A percentile compares a stretch with the other conserved stretches of the same genome.
These are phyloP conservation scores for Penicillium vulpinum DNA, from an alignment of 2,329 filamentous ascomycete genomes.

Conservation along the genomic window DNA sequence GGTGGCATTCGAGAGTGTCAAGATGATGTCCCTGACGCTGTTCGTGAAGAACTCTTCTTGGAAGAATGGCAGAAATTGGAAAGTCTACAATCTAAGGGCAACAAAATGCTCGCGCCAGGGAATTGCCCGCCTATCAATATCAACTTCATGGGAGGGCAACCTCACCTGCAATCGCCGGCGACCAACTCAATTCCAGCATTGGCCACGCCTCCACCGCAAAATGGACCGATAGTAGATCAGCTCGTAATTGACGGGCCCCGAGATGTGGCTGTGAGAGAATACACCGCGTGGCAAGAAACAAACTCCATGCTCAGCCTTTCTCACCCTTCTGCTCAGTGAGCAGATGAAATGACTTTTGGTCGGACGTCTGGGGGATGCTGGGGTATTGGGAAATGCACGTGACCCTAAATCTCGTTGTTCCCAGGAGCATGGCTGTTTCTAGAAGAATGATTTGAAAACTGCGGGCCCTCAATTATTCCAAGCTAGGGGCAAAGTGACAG, in stretches of 20 bases:
- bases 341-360: conserved; percentile 4
- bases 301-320: conserved; percentile 11
- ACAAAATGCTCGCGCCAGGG: conserved; percentile 1
- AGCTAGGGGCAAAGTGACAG: no score
- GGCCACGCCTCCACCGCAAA: not conserved
- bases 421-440: conserved; percentile 1
- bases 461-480: conserved; percentile 1
- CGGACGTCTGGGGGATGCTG: not conserved
- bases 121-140: conserved; percentile 14
- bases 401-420: conserved; percentile 2
- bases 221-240: not conserved
- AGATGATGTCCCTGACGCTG: conserved; percentile 6
- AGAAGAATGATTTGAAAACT: conserved; percentile 7
- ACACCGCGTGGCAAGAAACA: conserved; percentile 9
- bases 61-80: conserved; percentile 14
- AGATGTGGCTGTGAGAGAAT: conserved; percentile 7
- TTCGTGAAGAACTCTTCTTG: conserved; percentile 15
- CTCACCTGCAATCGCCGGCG: not conserved
- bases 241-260: conserved; percentile 8
- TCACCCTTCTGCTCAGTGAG: conserved; percentile 13
- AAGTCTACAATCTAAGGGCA: conserved; percentile 8
- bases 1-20: conserved; percentile 9
- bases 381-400: conserved; percentile 12
- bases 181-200: not conserved
- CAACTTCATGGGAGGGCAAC: conserved; percentile 8